A percentile compares a stretch with the other conserved stretches of the same genome.
These are phyloP conservation scores for Taphrina pruni DNA, from an alignment of 1,139 yeast genomes.

Conservation along the genomic window DNA sequence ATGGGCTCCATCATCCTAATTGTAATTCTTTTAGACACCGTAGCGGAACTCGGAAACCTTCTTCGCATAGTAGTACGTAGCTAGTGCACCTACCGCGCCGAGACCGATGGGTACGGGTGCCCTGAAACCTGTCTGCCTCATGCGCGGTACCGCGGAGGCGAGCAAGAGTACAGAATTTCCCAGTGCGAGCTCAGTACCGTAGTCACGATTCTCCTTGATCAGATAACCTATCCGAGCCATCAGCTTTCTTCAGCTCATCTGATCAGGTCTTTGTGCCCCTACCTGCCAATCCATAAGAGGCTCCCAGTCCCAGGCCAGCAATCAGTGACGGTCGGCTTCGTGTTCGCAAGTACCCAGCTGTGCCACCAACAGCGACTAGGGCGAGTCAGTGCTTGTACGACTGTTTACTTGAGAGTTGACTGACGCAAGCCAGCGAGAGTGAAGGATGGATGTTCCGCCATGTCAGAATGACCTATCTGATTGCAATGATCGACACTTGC, in stretches of 20 bases:
- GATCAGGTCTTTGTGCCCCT: neutral
- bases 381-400: neutral
- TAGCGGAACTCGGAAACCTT: conserved; percentile 72
- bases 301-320: conserved; percentile 76
- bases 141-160: conserved; percentile 73
- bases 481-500: neutral
- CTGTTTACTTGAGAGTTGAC: neutral
- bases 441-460: conserved; percentile 65
- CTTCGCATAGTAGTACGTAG: conserved; percentile 71
- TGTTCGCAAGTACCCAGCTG: conserved; percentile 69
- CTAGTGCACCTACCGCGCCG: conserved; percentile 66
- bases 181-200: conserved; percentile 81
- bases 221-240: conserved; percentile 55
- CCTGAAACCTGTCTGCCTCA: conserved; percentile 58
- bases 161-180: conserved; percentile 70
- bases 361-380: conserved; percentile 68
- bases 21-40: conserved; percentile 20
- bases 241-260: neutral
- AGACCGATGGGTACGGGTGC: conserved; percentile 80
- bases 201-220: conserved; percentile 71
- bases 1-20: neutral
- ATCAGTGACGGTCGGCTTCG: conserved; percentile 78
- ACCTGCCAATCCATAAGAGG: conserved; percentile 76
- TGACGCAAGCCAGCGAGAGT: conserved; percentile 69
- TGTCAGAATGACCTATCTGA: neutral